phyloP scores from a whole-genome alignment of 805 yeast genomes.

The Yamadazyma akitaensis region DNA sequence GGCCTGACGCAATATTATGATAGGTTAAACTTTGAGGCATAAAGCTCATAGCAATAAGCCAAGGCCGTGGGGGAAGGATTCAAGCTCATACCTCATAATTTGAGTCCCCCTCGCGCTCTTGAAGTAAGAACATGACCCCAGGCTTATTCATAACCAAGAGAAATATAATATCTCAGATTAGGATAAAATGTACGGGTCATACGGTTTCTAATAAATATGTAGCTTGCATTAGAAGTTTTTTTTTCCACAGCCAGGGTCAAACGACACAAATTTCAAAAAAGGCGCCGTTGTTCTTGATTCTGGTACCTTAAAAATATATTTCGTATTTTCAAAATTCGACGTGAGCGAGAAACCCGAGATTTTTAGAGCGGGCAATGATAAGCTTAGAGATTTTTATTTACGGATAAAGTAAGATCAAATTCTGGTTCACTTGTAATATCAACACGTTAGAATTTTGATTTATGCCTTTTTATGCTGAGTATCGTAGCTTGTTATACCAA shows the following conservation, averaged over 20 bases:
- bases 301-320: conserved; percentile 10
- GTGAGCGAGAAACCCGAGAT: neutral
- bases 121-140: too few relatives aligned
- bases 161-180: too few relatives aligned
- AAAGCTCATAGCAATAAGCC: too few relatives aligned
- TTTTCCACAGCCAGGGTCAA: neutral
- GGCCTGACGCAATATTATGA: neutral
- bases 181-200: neutral
- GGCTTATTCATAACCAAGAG: too few relatives aligned
- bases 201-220: neutral
- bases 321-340: conserved; percentile 10
- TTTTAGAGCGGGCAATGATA: neutral
- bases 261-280: neutral
- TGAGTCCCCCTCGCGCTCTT: too few relatives aligned
- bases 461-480: neutral
- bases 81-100: too few relatives aligned
- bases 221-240: neutral
- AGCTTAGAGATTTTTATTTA: neutral
- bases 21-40: neutral
- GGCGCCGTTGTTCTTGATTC: conserved; percentile 5
- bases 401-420: neutral
- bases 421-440: neutral
- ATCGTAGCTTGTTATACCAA: too few relatives aligned
- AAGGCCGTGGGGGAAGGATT: too few relatives aligned
- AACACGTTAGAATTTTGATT: neutral